phyloP scores from a whole-genome alignment of 2,329 filamentous ascomycete species.

The Curvularia verruculosa region DNA sequence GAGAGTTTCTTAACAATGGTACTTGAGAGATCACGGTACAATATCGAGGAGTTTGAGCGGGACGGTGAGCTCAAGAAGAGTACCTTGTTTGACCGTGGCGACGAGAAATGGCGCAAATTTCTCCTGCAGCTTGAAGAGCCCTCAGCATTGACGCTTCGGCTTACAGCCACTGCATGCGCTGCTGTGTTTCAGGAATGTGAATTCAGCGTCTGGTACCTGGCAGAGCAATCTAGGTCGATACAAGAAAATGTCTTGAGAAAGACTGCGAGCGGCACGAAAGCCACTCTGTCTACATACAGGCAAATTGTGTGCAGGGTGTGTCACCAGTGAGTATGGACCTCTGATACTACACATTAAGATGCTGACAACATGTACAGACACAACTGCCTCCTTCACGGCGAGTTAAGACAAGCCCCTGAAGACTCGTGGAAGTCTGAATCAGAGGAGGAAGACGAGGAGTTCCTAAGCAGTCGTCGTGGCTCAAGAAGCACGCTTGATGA shows the following conservation, averaged over 20 bases:
- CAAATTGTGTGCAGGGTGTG: conserved; percentile 38
- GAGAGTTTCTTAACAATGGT: conserved; percentile 17
- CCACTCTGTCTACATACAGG: conserved; percentile 26
- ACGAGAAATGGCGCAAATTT: conserved; percentile 40
- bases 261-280: conserved; percentile 6
- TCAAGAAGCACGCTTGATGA: conserved; percentile 4
- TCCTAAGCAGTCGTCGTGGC: conserved; percentile 5
- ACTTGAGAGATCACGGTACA: conserved; percentile 33
- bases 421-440: conserved; percentile 14
- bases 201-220: conserved; percentile 53
- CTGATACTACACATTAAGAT: background rate
- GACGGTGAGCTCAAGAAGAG: conserved; percentile 12
- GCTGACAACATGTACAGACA: conserved; percentile 29
- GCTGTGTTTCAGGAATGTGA: conserved; percentile 43
- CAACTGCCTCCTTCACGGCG: conserved; percentile 52
- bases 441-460: conserved; percentile 11
- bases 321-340: conserved; percentile 32
- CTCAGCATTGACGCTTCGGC: conserved; percentile 28
- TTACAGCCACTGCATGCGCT: conserved; percentile 47
- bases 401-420: conserved; percentile 41
- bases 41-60: conserved; percentile 25
- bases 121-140: conserved; percentile 39
- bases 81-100: conserved; percentile 31
- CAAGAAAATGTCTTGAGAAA: conserved; percentile 13
- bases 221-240: conserved; percentile 32